phyloP scores from a whole-genome alignment of 345 rosid genomes.

The Sapria himalayana region DNA sequence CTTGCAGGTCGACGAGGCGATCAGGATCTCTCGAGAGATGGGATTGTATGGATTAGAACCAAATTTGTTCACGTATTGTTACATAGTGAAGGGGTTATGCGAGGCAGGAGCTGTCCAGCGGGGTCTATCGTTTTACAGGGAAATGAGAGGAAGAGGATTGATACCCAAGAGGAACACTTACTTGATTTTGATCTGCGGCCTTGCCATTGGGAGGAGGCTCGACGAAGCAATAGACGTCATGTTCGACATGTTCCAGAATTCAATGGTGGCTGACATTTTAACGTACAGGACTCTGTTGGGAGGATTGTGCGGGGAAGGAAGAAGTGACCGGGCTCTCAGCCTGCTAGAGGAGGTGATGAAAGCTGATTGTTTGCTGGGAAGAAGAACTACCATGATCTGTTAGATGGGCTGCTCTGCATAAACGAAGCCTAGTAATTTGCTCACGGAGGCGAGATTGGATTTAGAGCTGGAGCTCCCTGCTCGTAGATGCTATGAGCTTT shows the following conservation, averaged over 20 bases:
- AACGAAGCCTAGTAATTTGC: no score
- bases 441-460: no score
- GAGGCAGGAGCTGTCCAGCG: slow-evolving; percentile 49
- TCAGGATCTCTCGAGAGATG: slow-evolving; percentile 53
- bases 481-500: no score
- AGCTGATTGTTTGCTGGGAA: slow-evolving; percentile 51
- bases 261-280: slow-evolving; percentile 45
- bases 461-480: no score
- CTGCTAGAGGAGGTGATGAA: slow-evolving; percentile 59
- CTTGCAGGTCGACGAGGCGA: slow-evolving; percentile 53
- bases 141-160: slow-evolving; percentile 44
- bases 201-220: slow-evolving; percentile 33
- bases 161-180: slow-evolving; percentile 41
- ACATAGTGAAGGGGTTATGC: slow-evolving; percentile 55
- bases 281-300: slow-evolving; percentile 65
- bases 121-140: slow-evolving; percentile 62
- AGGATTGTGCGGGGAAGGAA: slow-evolving; percentile 54
- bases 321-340: slow-evolving; percentile 42
- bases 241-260: slow-evolving; percentile 48
- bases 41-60: slow-evolving; percentile 68
- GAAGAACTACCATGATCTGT: slow-evolving; percentile 32
- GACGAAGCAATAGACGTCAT: slow-evolving; percentile 30
- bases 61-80: slow-evolving; percentile 43
- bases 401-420: slow-evolving; percentile 37
- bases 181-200: slow-evolving; percentile 64